Evolutionary conservation across 2,329 filamentous ascomycete genomes (phyloP).

Genomic region (Apiospora malaysiana): DNA sequence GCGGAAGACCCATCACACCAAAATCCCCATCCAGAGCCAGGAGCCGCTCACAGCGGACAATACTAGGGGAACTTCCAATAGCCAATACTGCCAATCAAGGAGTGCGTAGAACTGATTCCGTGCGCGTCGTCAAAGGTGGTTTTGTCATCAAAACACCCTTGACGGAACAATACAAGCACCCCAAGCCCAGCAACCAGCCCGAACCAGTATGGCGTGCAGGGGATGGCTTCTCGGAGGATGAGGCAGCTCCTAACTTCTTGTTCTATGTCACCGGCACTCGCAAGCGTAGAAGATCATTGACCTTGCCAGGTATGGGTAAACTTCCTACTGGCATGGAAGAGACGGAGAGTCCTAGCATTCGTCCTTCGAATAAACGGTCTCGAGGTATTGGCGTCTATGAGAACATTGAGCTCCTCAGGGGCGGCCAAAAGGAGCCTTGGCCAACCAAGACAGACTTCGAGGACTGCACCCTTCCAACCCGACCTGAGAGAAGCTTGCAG

Average conservation of each 20-base stretch:
- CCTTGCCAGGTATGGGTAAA: slow-evolving; percentile 31
- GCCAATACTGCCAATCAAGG: not conserved
- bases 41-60: not conserved
- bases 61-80: not conserved
- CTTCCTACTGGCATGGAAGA: slow-evolving; percentile 30
- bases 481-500: not conserved
- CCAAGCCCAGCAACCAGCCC: slow-evolving; percentile 31
- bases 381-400: slow-evolving; percentile 1
- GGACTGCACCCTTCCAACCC: slow-evolving; percentile 24
- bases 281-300: slow-evolving; percentile 32
- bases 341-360: slow-evolving; percentile 21
- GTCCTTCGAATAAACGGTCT: slow-evolving; percentile 20
- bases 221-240: slow-evolving; percentile 40
- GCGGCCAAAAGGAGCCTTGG: slow-evolving; percentile 34
- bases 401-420: slow-evolving; percentile 20
- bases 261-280: slow-evolving; percentile 31
- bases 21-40: not conserved
- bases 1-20: slow-evolving; percentile 7
- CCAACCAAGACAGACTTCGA: slow-evolving; percentile 37
- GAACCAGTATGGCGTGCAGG: slow-evolving; percentile 34
- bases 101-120: not conserved
- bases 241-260: slow-evolving; percentile 32
- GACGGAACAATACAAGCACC: slow-evolving; percentile 31
- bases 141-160: slow-evolving; percentile 31
- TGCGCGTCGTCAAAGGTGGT: slow-evolving; percentile 31